A percentile compares a stretch with the other conserved stretches of the same genome.
These are phyloP conservation scores for Yarrowia bubula DNA, from an alignment of 805 yeast species.

Conservation along the genomic window DNA sequence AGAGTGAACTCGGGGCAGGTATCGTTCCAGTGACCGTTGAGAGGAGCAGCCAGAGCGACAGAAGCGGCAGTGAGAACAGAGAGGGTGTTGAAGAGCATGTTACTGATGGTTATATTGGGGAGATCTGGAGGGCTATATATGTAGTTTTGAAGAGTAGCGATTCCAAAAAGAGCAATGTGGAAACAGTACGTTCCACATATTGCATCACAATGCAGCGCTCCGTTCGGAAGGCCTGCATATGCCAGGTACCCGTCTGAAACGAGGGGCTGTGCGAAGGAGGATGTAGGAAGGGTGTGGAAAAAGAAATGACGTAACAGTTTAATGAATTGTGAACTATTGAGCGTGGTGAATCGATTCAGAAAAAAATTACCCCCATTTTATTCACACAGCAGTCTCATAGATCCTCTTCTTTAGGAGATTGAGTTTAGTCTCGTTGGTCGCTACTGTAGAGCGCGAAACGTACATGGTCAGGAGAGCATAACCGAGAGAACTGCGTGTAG, in stretches of 20 bases:
- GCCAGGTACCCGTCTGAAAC: conserved; percentile 20
- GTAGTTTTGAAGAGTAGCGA: background rate
- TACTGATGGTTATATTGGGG: background rate
- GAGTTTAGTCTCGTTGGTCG: too few relatives aligned
- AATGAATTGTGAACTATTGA: background rate
- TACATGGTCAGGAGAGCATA: too few relatives aligned
- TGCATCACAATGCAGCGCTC: background rate
- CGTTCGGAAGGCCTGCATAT: background rate
- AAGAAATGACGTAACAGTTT: background rate
- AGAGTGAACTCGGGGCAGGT: background rate
- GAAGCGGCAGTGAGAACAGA: background rate
- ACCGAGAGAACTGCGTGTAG: too few relatives aligned
- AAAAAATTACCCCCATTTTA: background rate
- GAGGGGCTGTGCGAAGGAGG: conserved; percentile 7
- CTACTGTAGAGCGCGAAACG: background rate
- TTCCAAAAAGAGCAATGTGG: background rate
- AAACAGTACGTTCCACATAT: background rate
- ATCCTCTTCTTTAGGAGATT: background rate
- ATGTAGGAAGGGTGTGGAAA: background rate
- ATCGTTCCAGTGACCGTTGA: background rate
- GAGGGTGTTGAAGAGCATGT: background rate
- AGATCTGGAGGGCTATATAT: too few relatives aligned
- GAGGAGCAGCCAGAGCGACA: background rate
- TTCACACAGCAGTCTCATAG: too few relatives aligned
- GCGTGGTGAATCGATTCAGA: background rate